Conservation (phyloP, 2,329 filamentous ascomycete genomes). For the Arthrobotrys sinensis region DNA sequence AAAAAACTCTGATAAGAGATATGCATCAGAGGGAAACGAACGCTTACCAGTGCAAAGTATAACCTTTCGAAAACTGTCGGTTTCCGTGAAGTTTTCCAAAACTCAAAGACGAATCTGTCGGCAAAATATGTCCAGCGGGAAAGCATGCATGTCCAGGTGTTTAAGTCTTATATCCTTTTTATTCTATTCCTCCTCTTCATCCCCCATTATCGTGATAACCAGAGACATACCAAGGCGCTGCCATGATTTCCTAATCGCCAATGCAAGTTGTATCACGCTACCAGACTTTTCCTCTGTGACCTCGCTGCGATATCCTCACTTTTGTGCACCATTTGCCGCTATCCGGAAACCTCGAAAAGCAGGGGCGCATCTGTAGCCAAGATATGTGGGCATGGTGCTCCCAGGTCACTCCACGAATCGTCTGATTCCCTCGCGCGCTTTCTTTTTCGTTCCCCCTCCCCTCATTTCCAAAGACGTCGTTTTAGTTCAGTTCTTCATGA, state of each 20-base stretch:
- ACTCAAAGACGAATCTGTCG: background rate
- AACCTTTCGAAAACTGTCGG: background rate
- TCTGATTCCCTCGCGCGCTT: slow-evolving; percentile 25
- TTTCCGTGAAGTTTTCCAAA: background rate
- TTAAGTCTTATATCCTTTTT: slow-evolving; percentile 33
- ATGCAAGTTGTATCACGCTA: slow-evolving; percentile 53
- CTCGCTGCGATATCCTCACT: background rate
- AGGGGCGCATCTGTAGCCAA: slow-evolving; percentile 34
- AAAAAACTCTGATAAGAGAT: slow-evolving; percentile 1
- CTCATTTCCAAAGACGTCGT: background rate
- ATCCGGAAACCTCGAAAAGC: slow-evolving; percentile 35
- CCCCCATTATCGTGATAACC: slow-evolving; percentile 2
- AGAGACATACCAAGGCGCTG: slow-evolving; percentile 1
- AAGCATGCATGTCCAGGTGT: slow-evolving; percentile 10
- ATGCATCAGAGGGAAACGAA: background rate
- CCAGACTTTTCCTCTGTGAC: slow-evolving; percentile 25
- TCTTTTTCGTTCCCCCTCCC: slow-evolving; percentile 1
- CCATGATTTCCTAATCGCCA: slow-evolving; percentile 41
- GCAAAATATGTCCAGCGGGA: background rate
- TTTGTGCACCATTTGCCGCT: slow-evolving; percentile 24
- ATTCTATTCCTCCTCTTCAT: background rate
- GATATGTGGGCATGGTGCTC: background rate
- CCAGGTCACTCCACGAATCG: slow-evolving; percentile 33
- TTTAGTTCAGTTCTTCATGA: slow-evolving; percentile 2
- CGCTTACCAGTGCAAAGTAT: background rate